Evolutionary conservation across 768 basidiomycete species (phyloP).

Genomic region (Russula foetens): DNA sequence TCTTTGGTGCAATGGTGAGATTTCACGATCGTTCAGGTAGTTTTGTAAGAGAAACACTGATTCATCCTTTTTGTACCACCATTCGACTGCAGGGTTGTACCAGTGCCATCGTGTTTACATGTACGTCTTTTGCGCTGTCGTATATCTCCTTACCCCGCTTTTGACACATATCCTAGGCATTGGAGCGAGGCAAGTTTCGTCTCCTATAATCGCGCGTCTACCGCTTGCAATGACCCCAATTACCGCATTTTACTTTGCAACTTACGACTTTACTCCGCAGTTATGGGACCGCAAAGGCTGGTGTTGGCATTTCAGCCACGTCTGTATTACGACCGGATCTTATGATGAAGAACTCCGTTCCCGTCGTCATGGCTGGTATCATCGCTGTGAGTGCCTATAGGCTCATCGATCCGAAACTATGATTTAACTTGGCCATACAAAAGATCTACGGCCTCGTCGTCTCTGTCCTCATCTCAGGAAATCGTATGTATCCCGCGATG

Average conservation of each 20-base stretch:
- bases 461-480: slow-evolving; percentile 87
- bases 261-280: slow-evolving; percentile 32
- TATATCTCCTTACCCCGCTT: not conserved
- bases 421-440: slow-evolving; percentile 30
- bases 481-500: slow-evolving; percentile 50
- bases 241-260: not conserved
- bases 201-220: no score
- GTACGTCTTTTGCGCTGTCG: slow-evolving; percentile 40
- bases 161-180: slow-evolving; percentile 43
- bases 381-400: slow-evolving; percentile 98
- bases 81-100: slow-evolving; percentile 72
- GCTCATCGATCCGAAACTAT: slow-evolving; percentile 33
- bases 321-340: slow-evolving; percentile 92
- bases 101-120: slow-evolving; percentile 95
- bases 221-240: no score
- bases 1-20: slow-evolving; percentile 94
- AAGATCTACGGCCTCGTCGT: slow-evolving; percentile 99
- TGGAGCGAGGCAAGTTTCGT: slow-evolving; percentile 61
- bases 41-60: not conserved
- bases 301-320: slow-evolving; percentile 94
- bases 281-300: slow-evolving; percentile 99
- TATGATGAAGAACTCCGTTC: slow-evolving; percentile 74
- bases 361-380: slow-evolving; percentile 99
- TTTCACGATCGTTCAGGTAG: no score
- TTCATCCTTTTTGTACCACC: no score